Evolutionary conservation across 208 protist genomes (phyloP), one percentile per base, ranked within the genome.

Genomic region (Leishmania lainsoni): DNA sequence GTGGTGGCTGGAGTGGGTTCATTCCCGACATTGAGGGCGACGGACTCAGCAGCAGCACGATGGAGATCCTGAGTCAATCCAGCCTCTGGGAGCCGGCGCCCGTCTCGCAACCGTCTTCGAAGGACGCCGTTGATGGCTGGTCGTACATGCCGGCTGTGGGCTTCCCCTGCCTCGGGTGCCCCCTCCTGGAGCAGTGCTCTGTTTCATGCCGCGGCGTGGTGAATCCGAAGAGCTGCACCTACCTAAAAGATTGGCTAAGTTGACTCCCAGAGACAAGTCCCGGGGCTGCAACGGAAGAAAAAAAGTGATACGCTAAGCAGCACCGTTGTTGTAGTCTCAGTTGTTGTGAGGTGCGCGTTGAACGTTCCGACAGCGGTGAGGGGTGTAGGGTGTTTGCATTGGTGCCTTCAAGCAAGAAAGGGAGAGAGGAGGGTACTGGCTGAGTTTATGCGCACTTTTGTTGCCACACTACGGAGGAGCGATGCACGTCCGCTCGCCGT

Each of bases 81-180:
- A 69, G 71, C 20, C 29, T 79, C 35, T 87, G 83, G 83, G 79
- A 87, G 80, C 83, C 83, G 32, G 83, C 83, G 17, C 65, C 71
- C n/a, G 63, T 87, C 22, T 87, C 83, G 75, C 79, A 75, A 49
- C 83, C 79, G 6, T 83, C 80, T n/a, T 58, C 85, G 52, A 65
- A 76, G 26, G 87, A 72, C 56, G 80, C 81, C 65, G 80, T 81
- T 22, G 74, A 80, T 2, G 83, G 83, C 58, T 94, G 91, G 91
- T 71, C 84, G 51, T 94, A 92, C 80, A 92, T 94, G 90, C 88
- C 93, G 6, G 93, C 92, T 26, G 83, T 95, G 22, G 93, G 91
- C 10, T 87, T 94, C 63, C 92, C 92, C 12, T 97, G 94, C 65
- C 65, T 97, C 49, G 91, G 94, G 5, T 97, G 94, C 70, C 87